Percentiles rank a stretch among this genome's conserved stretches.
Evolutionary conservation across 1,284 basidiomycete species (phyloP).

Genomic region (Anthracocystis setariae): DNA sequence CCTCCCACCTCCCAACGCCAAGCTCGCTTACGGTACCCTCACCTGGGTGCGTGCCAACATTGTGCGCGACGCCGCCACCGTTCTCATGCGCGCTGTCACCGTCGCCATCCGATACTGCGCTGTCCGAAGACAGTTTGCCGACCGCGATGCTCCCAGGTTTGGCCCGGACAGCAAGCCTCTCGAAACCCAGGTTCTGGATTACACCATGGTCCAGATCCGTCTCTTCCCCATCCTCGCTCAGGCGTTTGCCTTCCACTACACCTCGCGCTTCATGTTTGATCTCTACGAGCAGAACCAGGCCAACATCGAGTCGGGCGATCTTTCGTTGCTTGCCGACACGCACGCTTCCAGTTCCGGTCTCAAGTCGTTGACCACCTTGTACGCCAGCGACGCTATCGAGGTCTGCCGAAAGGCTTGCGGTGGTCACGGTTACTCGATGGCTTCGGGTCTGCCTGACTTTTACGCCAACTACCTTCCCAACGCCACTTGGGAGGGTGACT

Average conservation of each 20-base stretch:
- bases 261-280: constrained; percentile 66
- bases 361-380: constrained; percentile 67
- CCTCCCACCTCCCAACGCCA: constrained; percentile 52
- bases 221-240: constrained; percentile 69
- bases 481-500: constrained; percentile 68
- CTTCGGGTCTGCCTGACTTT: constrained; percentile 60
- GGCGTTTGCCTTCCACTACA: constrained; percentile 69
- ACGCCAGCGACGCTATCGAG: constrained; percentile 68
- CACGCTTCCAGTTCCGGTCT: constrained; percentile 68
- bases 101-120: constrained; percentile 69
- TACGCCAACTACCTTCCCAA: constrained; percentile 61
- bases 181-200: constrained; percentile 69
- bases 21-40: constrained; percentile 58
- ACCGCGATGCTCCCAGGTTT: constrained; percentile 67
- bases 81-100: constrained; percentile 67
- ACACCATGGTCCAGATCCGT: constrained; percentile 68
- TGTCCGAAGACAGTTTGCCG: constrained; percentile 68
- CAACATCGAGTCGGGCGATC: constrained; percentile 66
- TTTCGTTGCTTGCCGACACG: constrained; percentile 68
- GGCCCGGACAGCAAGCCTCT: constrained; percentile 63
- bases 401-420: constrained; percentile 68
- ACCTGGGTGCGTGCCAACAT: constrained; percentile 67
- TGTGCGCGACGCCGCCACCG: constrained; percentile 65
- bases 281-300: constrained; percentile 67
- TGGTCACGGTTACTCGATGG: constrained; percentile 68